These are phyloP conservation scores for Metahyphopichia silvanorum DNA, from an alignment of 805 yeast species.

Conservation along the genomic window DNA sequence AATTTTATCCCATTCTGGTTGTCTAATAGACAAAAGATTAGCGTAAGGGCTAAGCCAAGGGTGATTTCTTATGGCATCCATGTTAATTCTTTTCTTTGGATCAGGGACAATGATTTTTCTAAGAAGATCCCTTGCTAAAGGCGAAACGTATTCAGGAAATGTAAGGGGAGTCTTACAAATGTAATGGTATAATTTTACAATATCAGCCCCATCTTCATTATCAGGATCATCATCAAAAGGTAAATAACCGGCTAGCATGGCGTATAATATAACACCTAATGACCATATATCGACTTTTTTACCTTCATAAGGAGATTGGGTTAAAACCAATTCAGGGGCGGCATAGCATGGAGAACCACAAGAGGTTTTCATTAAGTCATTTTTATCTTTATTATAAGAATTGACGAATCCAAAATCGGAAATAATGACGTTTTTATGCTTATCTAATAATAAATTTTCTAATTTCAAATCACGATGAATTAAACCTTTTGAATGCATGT, in stretches of 20 bases:
- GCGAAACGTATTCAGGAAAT: slow-evolving; percentile 90
- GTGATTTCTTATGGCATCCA: slow-evolving; percentile 73
- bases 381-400: slow-evolving; percentile 55
- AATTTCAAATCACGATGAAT: slow-evolving; percentile 77
- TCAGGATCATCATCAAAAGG: slow-evolving; percentile 98
- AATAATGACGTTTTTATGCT: slow-evolving; percentile 79
- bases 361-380: slow-evolving; percentile 86
- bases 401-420: slow-evolving; percentile 96
- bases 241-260: slow-evolving; percentile 94
- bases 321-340: slow-evolving; percentile 93
- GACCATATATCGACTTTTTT: slow-evolving; percentile 97
- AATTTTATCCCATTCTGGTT: slow-evolving; percentile 83
- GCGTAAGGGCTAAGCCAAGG: slow-evolving; percentile 87
- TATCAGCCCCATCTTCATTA: slow-evolving; percentile 94
- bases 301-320: slow-evolving; percentile 84
- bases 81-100: slow-evolving; percentile 69
- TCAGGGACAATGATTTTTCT: slow-evolving; percentile 82
- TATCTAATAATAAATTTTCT: slow-evolving; percentile 74
- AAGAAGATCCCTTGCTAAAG: slow-evolving; percentile 86
- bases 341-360: slow-evolving; percentile 99
- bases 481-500: slow-evolving; percentile 77
- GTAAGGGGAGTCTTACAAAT: slow-evolving; percentile 89
- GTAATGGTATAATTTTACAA: slow-evolving; percentile 84
- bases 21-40: slow-evolving; percentile 77
- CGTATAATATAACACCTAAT: slow-evolving; percentile 90